These are phyloP conservation scores for Phlyctochytrium bullatum DNA, from an alignment of 192 early-diverging fungal genomes.

Conservation along the genomic window DNA sequence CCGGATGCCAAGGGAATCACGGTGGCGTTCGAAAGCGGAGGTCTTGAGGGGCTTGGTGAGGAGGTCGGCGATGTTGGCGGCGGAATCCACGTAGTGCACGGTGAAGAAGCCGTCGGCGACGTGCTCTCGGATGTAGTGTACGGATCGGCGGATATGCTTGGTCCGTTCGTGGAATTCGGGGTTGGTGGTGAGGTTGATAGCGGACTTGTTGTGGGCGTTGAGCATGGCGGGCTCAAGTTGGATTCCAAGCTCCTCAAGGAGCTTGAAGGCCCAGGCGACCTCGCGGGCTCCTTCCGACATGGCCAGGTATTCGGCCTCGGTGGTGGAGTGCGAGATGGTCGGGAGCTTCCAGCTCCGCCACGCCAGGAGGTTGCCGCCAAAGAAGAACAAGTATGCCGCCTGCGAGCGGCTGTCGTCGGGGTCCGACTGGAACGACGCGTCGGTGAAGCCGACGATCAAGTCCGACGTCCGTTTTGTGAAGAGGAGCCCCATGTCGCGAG, in stretches of 20 bases:
- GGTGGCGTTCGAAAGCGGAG: background rate
- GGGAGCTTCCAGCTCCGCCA: conserved; percentile 3
- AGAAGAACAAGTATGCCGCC: background rate
- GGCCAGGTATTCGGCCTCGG: conserved; percentile 1
- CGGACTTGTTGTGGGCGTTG: background rate
- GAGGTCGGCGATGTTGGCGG: background rate
- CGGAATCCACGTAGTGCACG: background rate
- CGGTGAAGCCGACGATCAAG: conserved; percentile 2
- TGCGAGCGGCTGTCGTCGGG: background rate
- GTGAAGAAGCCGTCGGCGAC: background rate
- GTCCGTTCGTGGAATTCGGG: conserved; percentile 1
- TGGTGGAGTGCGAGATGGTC: background rate
- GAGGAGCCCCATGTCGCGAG: background rate
- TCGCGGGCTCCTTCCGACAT: conserved; percentile 2
- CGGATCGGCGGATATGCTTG: background rate
- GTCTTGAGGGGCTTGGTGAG: conserved; percentile 1
- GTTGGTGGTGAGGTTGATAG: background rate
- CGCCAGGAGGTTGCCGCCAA: background rate
- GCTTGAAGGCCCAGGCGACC: background rate
- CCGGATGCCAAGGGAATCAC: too few species aligned
- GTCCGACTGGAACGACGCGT: conserved; percentile 18
- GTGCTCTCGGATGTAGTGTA: background rate
- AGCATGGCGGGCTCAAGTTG: background rate
- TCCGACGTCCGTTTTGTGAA: background rate
- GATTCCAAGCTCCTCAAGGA: background rate